Evolutionary conservation across 768 basidiomycete species (phyloP).

Genomic region (Tylopilus vinaceipallidus): DNA sequence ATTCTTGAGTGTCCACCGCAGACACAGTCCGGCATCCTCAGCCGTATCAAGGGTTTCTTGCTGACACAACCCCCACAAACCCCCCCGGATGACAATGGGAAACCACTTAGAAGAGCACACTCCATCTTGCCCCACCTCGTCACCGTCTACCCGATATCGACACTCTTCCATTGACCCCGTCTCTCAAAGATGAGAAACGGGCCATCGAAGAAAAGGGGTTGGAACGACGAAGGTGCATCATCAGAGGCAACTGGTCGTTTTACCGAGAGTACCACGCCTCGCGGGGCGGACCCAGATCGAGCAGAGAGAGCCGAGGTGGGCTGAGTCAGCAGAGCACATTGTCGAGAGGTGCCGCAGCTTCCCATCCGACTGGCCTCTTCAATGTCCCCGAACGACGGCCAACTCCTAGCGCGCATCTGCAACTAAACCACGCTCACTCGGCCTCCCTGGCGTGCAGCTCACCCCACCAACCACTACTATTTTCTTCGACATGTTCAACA

Average conservation of each 20-base stretch:
- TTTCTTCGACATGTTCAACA: slow-evolving; percentile 87
- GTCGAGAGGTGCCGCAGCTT: not conserved
- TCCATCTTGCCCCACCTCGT: slow-evolving; percentile 57
- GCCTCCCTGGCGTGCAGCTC: slow-evolving; percentile 79
- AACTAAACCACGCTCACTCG: slow-evolving; percentile 65
- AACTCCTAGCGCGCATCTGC: slow-evolving; percentile 47
- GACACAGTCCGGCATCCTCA: slow-evolving; percentile 37
- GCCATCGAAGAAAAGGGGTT: slow-evolving; percentile 75
- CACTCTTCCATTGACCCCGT: slow-evolving; percentile 78
- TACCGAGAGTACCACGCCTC: slow-evolving; percentile 83
- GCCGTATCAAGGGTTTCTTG: too few species aligned
- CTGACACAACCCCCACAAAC: slow-evolving; percentile 5
- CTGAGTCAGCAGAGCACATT: slow-evolving; percentile 41
- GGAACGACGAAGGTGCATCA: slow-evolving; percentile 47
- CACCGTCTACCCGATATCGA: slow-evolving; percentile 88
- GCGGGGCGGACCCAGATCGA: too few species aligned
- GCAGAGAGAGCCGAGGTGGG: slow-evolving; percentile 65
- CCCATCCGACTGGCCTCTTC: not conserved
- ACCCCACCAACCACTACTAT: slow-evolving; percentile 69
- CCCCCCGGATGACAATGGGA: slow-evolving; percentile 2
- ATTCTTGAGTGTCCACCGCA: slow-evolving; percentile 77
- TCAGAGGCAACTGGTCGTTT: slow-evolving; percentile 47
- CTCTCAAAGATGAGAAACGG: slow-evolving; percentile 76
- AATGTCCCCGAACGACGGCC: not conserved
- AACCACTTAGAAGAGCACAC: too few species aligned